Evolutionary conservation across 2,329 filamentous ascomycete genomes (phyloP), one percentile per base, ranked within the genome.

Genomic region (Scopulariopsis brevicaulis): DNA sequence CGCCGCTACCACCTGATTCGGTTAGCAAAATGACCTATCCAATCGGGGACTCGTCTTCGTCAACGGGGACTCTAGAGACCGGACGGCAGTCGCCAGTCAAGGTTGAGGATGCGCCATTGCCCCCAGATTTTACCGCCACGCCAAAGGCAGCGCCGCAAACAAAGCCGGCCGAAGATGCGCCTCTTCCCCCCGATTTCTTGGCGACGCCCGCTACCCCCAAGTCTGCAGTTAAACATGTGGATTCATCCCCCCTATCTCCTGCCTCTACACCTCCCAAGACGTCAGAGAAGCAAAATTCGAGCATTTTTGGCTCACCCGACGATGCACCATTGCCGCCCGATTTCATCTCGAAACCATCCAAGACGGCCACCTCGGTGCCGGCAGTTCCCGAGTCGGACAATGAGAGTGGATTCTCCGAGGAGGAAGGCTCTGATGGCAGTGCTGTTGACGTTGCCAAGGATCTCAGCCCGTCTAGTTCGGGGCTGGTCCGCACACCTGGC

Each of bases 391-490:
- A 69, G 22, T 63, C 63, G 12, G 68, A 71, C 4, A 72, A 74
- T 6, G 73, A 72, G 3, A 70, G 70, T 4, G 74, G 73, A 14
- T 74, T 74, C 1, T 69, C 71, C 2, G 72, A 74, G n/a, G 78
- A 77, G 14, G 77, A 79, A 34, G 73, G 73, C 43, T 76, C 66
- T 7, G 77, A 82, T 64, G 83, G 83, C 15, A 86, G 83, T 60
- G 84, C 82, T 25, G 75, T 86, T 54, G 83, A 86, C 66, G 78
- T 86, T 53, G 77, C 77, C n/a, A 82, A 85, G 64, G 83, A 86
- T 55, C 69, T 85, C 14, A 85, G 80, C 63, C 81, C 80, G 22
- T 74, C 70, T 7, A 74, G 75, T 15, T 71, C 71, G 56, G 72
- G 71, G 43, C 63, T 71, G 15, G n/a, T 14, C 40, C 40, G n/a